Evolutionary conservation across 176 grass and related monocot genomes (phyloP), one percentile per base, ranked within the genome.

Genomic region (Stipa capillata): DNA sequence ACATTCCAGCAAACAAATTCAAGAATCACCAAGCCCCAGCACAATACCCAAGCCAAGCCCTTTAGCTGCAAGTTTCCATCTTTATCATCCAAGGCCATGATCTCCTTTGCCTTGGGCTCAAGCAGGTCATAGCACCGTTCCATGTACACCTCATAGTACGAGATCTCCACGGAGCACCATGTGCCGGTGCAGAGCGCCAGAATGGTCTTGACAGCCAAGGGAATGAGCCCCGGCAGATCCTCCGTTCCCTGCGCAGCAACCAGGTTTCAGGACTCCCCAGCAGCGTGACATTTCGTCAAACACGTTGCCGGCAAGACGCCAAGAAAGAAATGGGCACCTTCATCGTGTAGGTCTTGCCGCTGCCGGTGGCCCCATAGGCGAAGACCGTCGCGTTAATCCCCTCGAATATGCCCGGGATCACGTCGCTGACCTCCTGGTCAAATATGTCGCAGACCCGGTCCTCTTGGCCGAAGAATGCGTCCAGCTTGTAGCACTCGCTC

Each of bases 261-360:
- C 23, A 47, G 13, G 50, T 68, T 47, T 56, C 23, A 85, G 49
- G 6, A 0, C 55, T 8, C 20, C 12, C 24, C 8, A 20, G 18
- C 44, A 7, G 9, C 1, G 31, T 1, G 31, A 5, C 79, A 76
- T 81, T 78, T 89, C 9, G 0, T 35, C 65, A 43, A 74, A 72
- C 71, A 71, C 0, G 41, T 5, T 8, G 28, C 3, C 12, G 35
- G 52, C 55, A 65, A 17, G 27, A 3, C 15, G 2, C 6, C 8
- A 8, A 4, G 36, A 73, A 44, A 61, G 63, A 6, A 73, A 5
- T 8, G 2, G 31, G 15, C 60, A 90, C 95, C 87, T 94, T 88
- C 92, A 99, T 99, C 0, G 88, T 95, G 78, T 89, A 95, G n/a
- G 96, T 98, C 74, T 98, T 98, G 55, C 96, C 96, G 12, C 96